Percentiles rank a stretch among this genome's conserved stretches.
phyloP scores from a whole-genome alignment of 768 basidiomycete genomes.

The Calocybe cyanea region DNA sequence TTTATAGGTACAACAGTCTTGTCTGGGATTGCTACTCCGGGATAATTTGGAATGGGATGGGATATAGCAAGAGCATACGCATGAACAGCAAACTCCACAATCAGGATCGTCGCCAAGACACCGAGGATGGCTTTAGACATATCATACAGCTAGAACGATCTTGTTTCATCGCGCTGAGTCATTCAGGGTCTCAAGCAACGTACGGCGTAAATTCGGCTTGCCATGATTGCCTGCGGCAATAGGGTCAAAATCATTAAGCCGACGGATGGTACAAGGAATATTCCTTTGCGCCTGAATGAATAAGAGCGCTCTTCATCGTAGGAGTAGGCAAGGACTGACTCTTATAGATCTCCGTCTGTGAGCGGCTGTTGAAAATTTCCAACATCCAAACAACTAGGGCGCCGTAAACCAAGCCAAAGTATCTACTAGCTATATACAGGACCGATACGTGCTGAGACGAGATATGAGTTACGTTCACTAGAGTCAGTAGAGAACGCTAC shows the following conservation, averaged over 20 bases:
- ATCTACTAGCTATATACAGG: constrained; percentile 20
- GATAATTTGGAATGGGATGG: constrained; percentile 10
- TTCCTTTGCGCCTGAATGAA: constrained; percentile 7
- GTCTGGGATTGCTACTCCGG: constrained; percentile 16
- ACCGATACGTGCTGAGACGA: constrained; percentile 10
- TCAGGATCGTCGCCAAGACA: constrained; percentile 12
- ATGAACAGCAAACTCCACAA: constrained; percentile 13
- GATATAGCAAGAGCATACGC: constrained; percentile 16
- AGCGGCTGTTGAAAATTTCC: constrained; percentile 11
- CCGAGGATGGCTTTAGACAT: constrained; percentile 12
- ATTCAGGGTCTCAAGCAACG: neutral
- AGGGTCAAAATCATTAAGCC: constrained; percentile 22
- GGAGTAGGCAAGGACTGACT: constrained; percentile 6
- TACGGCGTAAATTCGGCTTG: constrained; percentile 22
- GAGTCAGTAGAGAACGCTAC: constrained; percentile 7
- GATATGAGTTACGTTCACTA: neutral
- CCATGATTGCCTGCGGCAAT: constrained; percentile 23
- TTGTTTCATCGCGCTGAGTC: too few relatives aligned
- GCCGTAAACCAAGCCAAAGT: constrained; percentile 22
- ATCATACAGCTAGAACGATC: constrained; percentile 16
- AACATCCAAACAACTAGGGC: constrained; percentile 12
- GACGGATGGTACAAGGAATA: constrained; percentile 20
- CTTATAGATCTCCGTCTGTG: constrained; percentile 13
- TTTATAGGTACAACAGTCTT: constrained; percentile 18
- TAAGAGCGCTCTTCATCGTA: neutral